These are phyloP conservation scores for Hymenoscyphus albidus DNA, from an alignment of 2,329 filamentous ascomycete species.

Conservation along the genomic window DNA sequence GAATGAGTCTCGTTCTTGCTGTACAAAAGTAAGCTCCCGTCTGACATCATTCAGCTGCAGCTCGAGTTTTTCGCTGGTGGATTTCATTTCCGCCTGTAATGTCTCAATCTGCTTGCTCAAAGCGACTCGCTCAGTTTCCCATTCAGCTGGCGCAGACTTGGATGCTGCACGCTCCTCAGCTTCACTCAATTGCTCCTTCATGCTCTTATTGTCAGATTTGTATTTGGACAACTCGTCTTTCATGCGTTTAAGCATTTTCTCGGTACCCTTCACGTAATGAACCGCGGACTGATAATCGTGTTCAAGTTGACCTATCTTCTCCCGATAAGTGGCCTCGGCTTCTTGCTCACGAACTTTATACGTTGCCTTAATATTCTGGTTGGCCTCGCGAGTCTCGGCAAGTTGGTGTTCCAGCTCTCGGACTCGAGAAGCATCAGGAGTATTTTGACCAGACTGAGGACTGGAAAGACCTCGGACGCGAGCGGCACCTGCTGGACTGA, in stretches of 20 bases:
- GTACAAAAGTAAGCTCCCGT: conserved; percentile 62
- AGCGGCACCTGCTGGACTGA: conserved; percentile 69
- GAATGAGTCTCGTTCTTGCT: conserved; percentile 67
- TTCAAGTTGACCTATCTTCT: conserved; percentile 89
- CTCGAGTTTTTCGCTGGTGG: conserved; percentile 66
- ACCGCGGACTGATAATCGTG: conserved; percentile 97
- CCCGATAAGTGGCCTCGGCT: conserved; percentile 83
- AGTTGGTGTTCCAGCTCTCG: conserved; percentile 88
- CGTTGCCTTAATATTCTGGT: conserved; percentile 77
- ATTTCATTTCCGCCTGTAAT: conserved; percentile 65
- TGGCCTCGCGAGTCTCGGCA: conserved; percentile 68
- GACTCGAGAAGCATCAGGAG: conserved; percentile 74
- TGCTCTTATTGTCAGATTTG: conserved; percentile 77
- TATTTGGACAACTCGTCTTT: conserved; percentile 95
- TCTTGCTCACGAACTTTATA: conserved; percentile 80
- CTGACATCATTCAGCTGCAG: conserved; percentile 64
- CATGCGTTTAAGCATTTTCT: conserved; percentile 98
- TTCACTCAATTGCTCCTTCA: conserved; percentile 77
- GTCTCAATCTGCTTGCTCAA: conserved; percentile 66
- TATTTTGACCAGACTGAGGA: conserved; percentile 69
- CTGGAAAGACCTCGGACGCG: conserved; percentile 70
- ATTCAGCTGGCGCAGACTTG: conserved; percentile 51
- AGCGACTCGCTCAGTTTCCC: conserved; percentile 68
- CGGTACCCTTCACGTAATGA: conserved; percentile 96
- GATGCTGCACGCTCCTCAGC: conserved; percentile 52